A percentile compares a stretch with the other conserved stretches of the same genome.
Conservation (phyloP, 345 rosid species). For the Salix dunnii region DNA sequence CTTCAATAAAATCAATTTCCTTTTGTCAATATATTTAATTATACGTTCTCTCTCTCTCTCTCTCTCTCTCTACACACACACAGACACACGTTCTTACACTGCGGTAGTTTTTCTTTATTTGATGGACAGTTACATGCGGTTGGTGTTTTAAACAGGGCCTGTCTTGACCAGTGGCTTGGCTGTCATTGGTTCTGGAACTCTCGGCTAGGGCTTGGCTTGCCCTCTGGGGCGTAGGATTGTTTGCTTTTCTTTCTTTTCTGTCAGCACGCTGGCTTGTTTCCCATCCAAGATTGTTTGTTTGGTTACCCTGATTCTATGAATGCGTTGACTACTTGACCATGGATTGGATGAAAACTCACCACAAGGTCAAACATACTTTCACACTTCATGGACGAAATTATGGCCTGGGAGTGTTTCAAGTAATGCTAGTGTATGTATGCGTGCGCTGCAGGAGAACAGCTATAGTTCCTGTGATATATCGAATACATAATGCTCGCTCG, state of each 20-base stretch:
- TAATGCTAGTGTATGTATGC: no score
- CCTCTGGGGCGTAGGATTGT: neutral
- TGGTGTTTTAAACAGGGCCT: slow-evolving; percentile 12
- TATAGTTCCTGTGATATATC: no score
- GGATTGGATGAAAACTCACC: neutral
- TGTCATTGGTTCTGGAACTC: neutral
- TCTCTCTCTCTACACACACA: no score
- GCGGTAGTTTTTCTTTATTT: slow-evolving; percentile 5
- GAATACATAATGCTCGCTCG: no score
- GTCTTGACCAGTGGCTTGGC: neutral
- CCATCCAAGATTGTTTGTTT: neutral
- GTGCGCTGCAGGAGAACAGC: no score
- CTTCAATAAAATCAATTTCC: neutral
- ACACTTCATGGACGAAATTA: slow-evolving; percentile 20
- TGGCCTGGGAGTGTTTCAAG: neutral
- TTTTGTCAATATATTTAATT: neutral
- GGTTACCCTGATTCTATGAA: neutral
- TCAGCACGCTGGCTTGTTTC: neutral
- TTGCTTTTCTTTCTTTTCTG: neutral
- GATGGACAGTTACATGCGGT: slow-evolving; percentile 42
- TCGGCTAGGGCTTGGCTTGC: slow-evolving; percentile 5
- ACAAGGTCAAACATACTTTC: slow-evolving; percentile 22
- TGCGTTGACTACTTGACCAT: neutral
- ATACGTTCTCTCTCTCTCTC: no score
- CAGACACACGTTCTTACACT: no score